A percentile compares a stretch with the other conserved stretches of the same genome.
These are phyloP conservation scores for Arachnopeziza araneosa DNA, from an alignment of 2,329 filamentous ascomycete species.

Conservation along the genomic window DNA sequence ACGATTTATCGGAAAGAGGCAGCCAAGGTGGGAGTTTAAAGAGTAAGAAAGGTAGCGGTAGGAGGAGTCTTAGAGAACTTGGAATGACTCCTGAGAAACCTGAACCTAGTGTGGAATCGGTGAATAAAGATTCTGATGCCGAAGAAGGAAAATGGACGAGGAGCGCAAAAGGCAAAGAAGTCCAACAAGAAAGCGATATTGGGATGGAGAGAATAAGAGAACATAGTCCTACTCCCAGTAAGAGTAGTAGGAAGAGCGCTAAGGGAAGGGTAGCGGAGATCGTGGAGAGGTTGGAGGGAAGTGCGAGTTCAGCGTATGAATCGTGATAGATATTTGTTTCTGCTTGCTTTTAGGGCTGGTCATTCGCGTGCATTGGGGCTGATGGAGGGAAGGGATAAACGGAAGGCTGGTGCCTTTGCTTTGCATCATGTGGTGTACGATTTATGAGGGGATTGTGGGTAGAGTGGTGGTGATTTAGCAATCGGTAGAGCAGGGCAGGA, in stretches of 20 bases:
- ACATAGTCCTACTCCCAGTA: not conserved
- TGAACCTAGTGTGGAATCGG: not conserved
- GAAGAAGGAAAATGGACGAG: not conserved
- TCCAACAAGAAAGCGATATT: not conserved
- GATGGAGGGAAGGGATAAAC: not conserved
- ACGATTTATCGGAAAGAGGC: slow-evolving; percentile 29
- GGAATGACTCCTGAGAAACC: not conserved
- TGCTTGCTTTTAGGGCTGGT: not conserved
- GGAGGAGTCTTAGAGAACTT: not conserved
- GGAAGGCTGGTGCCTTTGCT: not conserved
- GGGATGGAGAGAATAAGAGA: not conserved
- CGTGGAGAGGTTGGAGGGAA: not conserved
- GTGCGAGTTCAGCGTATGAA: not conserved
- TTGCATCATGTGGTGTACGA: not conserved
- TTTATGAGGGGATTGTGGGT: not conserved
- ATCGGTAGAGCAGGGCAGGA: too few relatives aligned
- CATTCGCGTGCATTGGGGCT: not conserved
- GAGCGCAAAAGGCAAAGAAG: not conserved
- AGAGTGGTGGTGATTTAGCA: not conserved
- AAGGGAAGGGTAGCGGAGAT: not conserved
- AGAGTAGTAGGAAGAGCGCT: not conserved
- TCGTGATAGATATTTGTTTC: not conserved
- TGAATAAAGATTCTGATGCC: not conserved
- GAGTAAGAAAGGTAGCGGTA: not conserved
- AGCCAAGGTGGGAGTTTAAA: not conserved